A percentile compares a stretch with the other conserved stretches of the same genome.
phyloP scores from a whole-genome alignment of 2,329 filamentous ascomycete species.

The Ophiostoma australiae region DNA sequence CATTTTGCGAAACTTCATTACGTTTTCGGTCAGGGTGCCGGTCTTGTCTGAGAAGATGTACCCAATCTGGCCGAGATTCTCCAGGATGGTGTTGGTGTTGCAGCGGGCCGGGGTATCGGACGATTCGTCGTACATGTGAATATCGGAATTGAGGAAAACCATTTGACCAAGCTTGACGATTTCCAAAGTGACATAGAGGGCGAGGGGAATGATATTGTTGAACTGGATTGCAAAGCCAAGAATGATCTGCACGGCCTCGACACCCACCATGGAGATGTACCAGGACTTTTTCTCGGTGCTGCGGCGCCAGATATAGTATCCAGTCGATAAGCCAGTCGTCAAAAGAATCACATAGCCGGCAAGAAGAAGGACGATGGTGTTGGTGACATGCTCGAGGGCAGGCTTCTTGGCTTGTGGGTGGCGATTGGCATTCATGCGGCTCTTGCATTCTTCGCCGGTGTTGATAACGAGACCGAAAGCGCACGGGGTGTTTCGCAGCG shows the following conservation, averaged over 20 bases:
- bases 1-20: constrained; percentile 92
- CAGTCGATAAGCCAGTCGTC: constrained; percentile 75
- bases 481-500: constrained; percentile 71
- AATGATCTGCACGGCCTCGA: constrained; percentile 76
- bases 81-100: constrained; percentile 90
- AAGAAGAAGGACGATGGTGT: constrained; percentile 72
- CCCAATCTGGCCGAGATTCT: constrained; percentile 84
- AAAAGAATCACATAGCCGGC: constrained; percentile 73
- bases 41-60: constrained; percentile 95
- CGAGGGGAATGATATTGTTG: constrained; percentile 89
- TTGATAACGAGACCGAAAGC: constrained; percentile 79
- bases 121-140: constrained; percentile 85
- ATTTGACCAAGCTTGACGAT: constrained; percentile 76
- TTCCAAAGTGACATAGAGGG: constrained; percentile 86
- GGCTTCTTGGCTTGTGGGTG: constrained; percentile 74
- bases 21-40: constrained; percentile 86
- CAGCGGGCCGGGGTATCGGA: constrained; percentile 82
- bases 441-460: constrained; percentile 78
- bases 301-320: constrained; percentile 71
- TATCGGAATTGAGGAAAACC: constrained; percentile 70
- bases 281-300: constrained; percentile 64
- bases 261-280: constrained; percentile 67
- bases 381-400: constrained; percentile 64
- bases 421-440: constrained; percentile 80
- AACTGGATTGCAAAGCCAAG: constrained; percentile 94